Base-by-base conservation (phyloP, 2,329 filamentous ascomycete species). In the Diplocarpon mali region DNA sequence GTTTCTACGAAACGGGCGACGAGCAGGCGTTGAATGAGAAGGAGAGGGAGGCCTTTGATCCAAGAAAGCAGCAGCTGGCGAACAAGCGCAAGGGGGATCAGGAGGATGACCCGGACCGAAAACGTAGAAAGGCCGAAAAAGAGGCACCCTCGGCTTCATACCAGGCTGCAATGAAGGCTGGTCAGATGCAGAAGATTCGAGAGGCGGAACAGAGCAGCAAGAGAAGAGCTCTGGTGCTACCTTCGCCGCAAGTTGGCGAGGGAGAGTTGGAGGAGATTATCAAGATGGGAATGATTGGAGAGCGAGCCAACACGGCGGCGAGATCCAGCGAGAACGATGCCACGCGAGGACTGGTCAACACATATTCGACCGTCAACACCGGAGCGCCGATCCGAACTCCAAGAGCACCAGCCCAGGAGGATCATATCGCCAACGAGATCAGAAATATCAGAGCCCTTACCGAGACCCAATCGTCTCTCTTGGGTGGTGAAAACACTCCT, bases 171-270 rank as follows among this genome's bases (percentile, higher is more conserved):
- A 76, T 90, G 41, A 94, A 93, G 66, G 92, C 92, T 17, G 92
- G 87, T 0, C 89, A 95, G 60, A 80, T 90, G 75, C 90, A 96
- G 62, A 92, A 85, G 62, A 85, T 98, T 45, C 78, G 92, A 24
- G 92, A 98, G 67, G 92, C 92, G 2, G 92, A 98, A 64, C 90
- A 95, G 65, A 93, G 86, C 67, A 95, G 87, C 70, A 96, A 95
- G 67, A 78, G 92, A 46, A 78, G 87, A 46, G 69, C 82, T 6
- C 71, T 98, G n/a, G 79, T 82, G 37, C 69, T 98, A 20, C 92
- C 92, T 8, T 71, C 85, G 17, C 92, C 92, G 8, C 92, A 98
- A 66, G 87, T 98, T 57, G 82, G 85, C 63, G 92, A 98, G 59
- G 75, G 79, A 35, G 92, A 98, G 65, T 71, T 98, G 47, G 92